Evolutionary conservation across 345 rosid genomes (phyloP), one percentile per base, ranked within the genome.

Genomic region (Geranium rotundifolium): DNA sequence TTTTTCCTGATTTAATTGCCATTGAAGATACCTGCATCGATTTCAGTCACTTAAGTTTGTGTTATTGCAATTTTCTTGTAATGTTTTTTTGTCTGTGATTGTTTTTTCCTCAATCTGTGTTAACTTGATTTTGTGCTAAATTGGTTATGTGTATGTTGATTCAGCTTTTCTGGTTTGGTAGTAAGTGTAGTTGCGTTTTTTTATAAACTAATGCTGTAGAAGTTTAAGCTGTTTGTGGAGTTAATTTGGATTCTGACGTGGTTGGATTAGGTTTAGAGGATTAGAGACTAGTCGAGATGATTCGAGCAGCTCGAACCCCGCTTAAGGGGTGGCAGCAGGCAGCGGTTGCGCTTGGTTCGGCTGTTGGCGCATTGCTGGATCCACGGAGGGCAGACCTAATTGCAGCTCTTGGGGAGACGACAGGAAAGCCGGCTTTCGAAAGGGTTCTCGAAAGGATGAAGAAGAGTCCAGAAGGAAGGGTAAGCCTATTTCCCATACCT

Each of bases 311-410:
- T 61, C 56, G 65, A 0, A 16, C 77, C 56, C 57, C 0, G 73
- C 75, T 77, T 10, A 80, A 71, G 17, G 4, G 75, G 54, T 77
- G 81, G 84, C 80, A 80, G 61, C 78, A 77, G 67, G 81, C 74
- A 56, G 77, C 77, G 7, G 79, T 77, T 58, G 79, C 77, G 15
- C 61, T 75, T 54, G 76, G 79, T 57, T 80, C 81, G 17, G 81
- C 72, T 10, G 68, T 75, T 63, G 78, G 81, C 55, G 81, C 84
- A 61, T 68, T 80, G 65, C 34, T 80, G 12, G 74, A 77, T 49
- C 81, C 79, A 27, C 58, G 74, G 52, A 80, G 81, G 64, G 79
- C 74, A 31, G 79, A 80, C 69, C 73, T 80, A 23, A 72, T 80
- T 27, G 84, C 77, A 0, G 76, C 79, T 64, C 77, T 80, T 17